Evolutionary conservation across 306 rosid species (phyloP).

Genomic region (Malus asiatica): DNA sequence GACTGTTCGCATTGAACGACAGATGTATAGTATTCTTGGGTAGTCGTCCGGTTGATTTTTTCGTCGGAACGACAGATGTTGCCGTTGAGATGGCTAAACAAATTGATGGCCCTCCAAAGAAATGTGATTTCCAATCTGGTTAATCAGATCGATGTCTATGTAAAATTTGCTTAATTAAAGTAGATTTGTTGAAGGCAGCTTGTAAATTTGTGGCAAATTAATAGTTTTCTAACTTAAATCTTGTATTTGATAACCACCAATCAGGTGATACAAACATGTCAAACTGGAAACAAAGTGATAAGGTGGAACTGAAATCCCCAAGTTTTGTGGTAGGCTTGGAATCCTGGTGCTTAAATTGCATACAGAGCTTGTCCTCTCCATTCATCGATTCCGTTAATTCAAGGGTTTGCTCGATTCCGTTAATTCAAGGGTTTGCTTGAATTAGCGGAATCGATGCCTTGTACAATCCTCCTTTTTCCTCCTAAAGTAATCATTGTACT

Average conservation of each 20-base stretch:
- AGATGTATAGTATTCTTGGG: neutral
- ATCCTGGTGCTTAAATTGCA: neutral
- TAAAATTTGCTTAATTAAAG: neutral
- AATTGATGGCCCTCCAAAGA: neutral
- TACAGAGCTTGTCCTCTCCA: conserved; percentile 42
- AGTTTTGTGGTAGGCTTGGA: neutral
- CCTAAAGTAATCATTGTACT: conserved; percentile 22
- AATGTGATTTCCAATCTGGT: neutral
- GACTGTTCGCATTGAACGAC: neutral
- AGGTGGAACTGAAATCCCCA: neutral
- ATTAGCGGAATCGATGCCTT: conserved; percentile 78
- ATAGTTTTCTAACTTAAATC: neutral
- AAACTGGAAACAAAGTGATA: neutral
- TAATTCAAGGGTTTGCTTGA: conserved; percentile 32
- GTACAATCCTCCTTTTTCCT: conserved; percentile 87
- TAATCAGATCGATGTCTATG: neutral
- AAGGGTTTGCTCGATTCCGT: conserved; percentile 18
- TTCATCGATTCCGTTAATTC: conserved; percentile 29
- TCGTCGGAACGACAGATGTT: too few species aligned
- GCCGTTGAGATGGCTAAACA: neutral
- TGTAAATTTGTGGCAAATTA: neutral
- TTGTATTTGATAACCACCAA: too few species aligned
- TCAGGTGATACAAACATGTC: neutral
- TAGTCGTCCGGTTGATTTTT: neutral
- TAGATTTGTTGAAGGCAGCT: neutral